Evolutionary conservation across 768 basidiomycete species (phyloP).

Genomic region (Kwoniella shandongensis): DNA sequence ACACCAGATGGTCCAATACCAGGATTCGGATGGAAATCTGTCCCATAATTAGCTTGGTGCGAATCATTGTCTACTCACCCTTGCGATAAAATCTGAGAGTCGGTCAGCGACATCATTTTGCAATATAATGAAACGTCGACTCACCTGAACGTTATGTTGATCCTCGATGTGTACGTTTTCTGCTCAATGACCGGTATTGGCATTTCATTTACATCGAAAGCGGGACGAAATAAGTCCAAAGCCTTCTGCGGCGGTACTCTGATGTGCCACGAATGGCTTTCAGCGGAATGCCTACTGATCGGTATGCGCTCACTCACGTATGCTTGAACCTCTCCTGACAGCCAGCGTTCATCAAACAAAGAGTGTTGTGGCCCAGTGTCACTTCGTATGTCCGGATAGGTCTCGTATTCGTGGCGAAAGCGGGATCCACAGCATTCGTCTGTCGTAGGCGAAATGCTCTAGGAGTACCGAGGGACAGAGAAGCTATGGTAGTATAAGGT

Average conservation of each 20-base stretch:
- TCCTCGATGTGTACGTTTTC: slow-evolving; percentile 41
- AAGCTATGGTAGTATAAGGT: slow-evolving; percentile 53
- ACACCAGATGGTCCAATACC: slow-evolving; percentile 18
- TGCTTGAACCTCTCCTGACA: slow-evolving; percentile 54
- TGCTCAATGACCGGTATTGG: slow-evolving; percentile 33
- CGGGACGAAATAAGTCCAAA: slow-evolving; percentile 49
- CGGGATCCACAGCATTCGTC: slow-evolving; percentile 37
- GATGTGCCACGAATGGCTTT: neutral
- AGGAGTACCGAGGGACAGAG: slow-evolving; percentile 52
- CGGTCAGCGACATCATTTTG: neutral
- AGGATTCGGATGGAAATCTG: slow-evolving; percentile 49
- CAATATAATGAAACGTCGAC: neutral
- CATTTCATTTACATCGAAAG: slow-evolving; percentile 27
- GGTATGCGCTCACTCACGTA: slow-evolving; percentile 47
- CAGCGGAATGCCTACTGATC: too few species aligned
- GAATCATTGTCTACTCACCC: slow-evolving; percentile 3
- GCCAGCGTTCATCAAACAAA: slow-evolving; percentile 52
- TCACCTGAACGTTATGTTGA: slow-evolving; percentile 53
- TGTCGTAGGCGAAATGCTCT: slow-evolving; percentile 49
- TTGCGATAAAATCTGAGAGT: slow-evolving; percentile 22
- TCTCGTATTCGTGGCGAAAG: slow-evolving; percentile 19
- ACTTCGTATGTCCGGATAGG: slow-evolving; percentile 51
- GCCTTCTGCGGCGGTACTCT: slow-evolving; percentile 49
- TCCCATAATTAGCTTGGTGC: slow-evolving; percentile 3
- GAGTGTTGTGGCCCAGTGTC: slow-evolving; percentile 48